phyloP scores from a whole-genome alignment of 495 filamentous ascomycete genomes.

The Penicillium crystallinum region DNA sequence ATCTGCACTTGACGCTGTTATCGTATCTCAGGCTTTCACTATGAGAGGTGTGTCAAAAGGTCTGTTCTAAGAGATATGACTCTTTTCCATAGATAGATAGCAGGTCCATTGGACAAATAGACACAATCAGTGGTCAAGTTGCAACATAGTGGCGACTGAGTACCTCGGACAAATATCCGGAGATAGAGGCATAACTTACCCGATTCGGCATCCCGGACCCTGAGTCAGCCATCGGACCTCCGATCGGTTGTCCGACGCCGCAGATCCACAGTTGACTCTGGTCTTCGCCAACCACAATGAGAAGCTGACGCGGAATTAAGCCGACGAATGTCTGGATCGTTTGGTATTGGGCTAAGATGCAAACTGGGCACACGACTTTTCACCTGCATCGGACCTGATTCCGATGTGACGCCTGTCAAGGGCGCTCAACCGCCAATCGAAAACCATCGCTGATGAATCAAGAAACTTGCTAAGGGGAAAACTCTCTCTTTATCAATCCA shows the following conservation, averaged over 20 bases:
- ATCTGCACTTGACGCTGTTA: too few relatives aligned
- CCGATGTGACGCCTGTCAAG: constrained; percentile 14
- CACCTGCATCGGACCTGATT: constrained; percentile 16
- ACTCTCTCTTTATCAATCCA: background rate
- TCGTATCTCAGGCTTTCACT: too few relatives aligned
- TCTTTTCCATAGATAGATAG: too few relatives aligned
- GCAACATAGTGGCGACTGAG: background rate
- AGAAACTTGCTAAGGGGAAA: constrained; percentile 3
- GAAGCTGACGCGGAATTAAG: constrained; percentile 16
- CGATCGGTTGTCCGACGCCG: constrained; percentile 25
- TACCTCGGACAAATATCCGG: background rate
- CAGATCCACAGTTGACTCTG: constrained; percentile 11
- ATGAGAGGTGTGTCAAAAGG: too few relatives aligned
- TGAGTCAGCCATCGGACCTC: constrained; percentile 10
- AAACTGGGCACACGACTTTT: background rate
- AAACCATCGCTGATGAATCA: constrained; percentile 14
- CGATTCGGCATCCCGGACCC: background rate
- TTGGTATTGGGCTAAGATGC: constrained; percentile 11
- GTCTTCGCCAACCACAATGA: constrained; percentile 11
- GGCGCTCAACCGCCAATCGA: constrained; percentile 2
- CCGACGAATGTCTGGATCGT: constrained; percentile 8
- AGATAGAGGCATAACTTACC: background rate
- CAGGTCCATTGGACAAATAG: too few relatives aligned
- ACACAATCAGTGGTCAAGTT: too few relatives aligned
- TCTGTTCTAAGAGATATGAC: too few relatives aligned